Evolutionary conservation across 306 rosid species (phyloP).

Genomic region (Phaseolus lunatus): DNA sequence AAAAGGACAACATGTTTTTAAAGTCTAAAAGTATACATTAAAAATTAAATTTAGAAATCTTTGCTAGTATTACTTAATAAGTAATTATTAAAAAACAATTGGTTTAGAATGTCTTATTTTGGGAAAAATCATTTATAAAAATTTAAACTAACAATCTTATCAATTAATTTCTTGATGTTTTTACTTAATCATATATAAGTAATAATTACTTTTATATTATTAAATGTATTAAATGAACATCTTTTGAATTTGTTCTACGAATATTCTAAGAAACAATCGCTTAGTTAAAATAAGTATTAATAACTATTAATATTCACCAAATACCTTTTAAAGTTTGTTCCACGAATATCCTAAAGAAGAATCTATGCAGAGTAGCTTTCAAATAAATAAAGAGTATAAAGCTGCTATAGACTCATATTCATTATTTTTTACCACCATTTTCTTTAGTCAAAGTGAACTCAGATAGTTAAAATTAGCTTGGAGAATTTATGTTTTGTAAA

Average conservation of each 20-base stretch:
- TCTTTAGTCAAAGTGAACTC: no score
- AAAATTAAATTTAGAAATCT: no score
- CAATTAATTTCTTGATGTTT: not conserved
- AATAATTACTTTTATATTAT: not conserved
- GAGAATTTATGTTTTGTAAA: no score
- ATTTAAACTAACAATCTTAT: no score
- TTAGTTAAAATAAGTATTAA: not conserved
- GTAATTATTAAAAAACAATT: no score
- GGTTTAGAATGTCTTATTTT: no score
- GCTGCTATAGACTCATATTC: no score
- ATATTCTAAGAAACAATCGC: not conserved
- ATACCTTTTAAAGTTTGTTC: not conserved
- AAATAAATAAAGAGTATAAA: not conserved
- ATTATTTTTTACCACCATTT: not conserved
- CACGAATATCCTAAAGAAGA: slow-evolving; percentile 5
- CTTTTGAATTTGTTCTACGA: not conserved
- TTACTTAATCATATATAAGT: not conserved
- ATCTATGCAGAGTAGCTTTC: not conserved
- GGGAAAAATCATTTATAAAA: not conserved
- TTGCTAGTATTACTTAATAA: no score
- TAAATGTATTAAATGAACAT: not conserved
- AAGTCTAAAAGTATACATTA: no score
- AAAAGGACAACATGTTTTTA: no score
- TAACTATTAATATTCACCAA: not conserved
- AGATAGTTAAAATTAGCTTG: no score